Evolutionary conservation across 805 yeast genomes (phyloP), one percentile per base, ranked within the genome.

Genomic region (Yarrowia sp.): DNA sequence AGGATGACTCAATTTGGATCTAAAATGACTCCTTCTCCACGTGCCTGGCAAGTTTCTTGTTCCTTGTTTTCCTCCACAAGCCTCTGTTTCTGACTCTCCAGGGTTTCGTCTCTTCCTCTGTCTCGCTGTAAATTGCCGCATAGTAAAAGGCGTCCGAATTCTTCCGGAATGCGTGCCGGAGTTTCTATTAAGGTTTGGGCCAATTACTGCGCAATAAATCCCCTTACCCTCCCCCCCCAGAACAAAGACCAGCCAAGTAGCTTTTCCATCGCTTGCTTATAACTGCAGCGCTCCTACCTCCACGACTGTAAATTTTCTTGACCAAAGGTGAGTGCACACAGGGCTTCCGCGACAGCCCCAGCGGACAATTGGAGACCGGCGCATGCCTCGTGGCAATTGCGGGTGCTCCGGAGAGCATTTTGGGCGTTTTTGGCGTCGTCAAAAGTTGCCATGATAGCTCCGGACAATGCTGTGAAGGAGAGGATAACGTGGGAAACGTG

Each of bases 201-300:
- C 61, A 55, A 55, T 55, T 55, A 55, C 47, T 55, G 61, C 61
- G 45, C 61, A 55, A 55, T 41, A 55, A 55, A 55, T 39, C 47
- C 61, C 61, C 61, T 55, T 55, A 55, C 61, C 61, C 61, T 55
- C 61, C 47, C 38, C n/a, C 61, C 61, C 47, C 47, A 41, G 61
- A 55, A 55, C 61, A 55, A 55, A 55, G 61, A 38, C 47, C 31
- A 17, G 22, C 47, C 61, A 39, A 28, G 45, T 55, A 41, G 61
- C 45, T 41, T 55, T 55, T 55, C 47, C 47, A 55, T 51, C 47
- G 61, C 61, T 55, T 55, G 61, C 61, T 55, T 55, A 55, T 55
- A 55, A 55, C 61, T 55, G 61, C 61, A 55, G 61, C 18, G 58
- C 58, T 55, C 47, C 47, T 32, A 38, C 47, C 61, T 55, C 61